Evolutionary conservation across 169 alveolate species (phyloP), one percentile per base, ranked within the genome.

Genomic region (Plasmodium fragile): DNA sequence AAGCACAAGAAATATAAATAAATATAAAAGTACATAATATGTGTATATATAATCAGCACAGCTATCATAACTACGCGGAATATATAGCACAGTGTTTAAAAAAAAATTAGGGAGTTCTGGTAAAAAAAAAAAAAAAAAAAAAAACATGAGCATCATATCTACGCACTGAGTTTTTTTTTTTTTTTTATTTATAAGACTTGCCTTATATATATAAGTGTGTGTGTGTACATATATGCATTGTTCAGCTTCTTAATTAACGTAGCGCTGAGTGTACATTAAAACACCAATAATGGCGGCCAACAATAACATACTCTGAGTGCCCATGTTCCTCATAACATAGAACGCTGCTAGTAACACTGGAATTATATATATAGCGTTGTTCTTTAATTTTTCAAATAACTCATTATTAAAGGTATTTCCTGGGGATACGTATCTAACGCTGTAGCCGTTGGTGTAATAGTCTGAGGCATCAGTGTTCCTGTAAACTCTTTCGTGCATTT

Each of bases 211-310:
- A 75, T 75, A 28, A 0, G 18, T 73, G 18, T 30, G 8, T 30
- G 30, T 73, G 13, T 28, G 2, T 73, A 22, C 4, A 25, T 41
- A n/a, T 22, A n/a, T 36, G 8, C 18, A n/a, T 30, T 25, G n/a
- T 18, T 28, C 41, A 78, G 30, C 22, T 49, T n/a, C 25, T 78
- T 78, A 75, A 32, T 3, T 78, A 6, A 78, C 18, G 30, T 78
- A 78, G n/a, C 22, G 83, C 7, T 41, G 43, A 2, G 83, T 78
- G 53, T 78, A 78, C 83, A 78, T 78, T 41, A 78, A 43, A 10
- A 78, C 25, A 78, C 83, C 83, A 78, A 16, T 72, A 78, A 78
- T 78, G 49, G 83, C 83, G 5, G 25, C 83, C n/a, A 78, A n/a
- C 83, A 78, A 16, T 78, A 78, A 11, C 3, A 78, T 43, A n/a